A percentile compares a stretch with the other conserved stretches of the same genome.
These are phyloP conservation scores for Dactylellina leptospora DNA, from an alignment of 2,329 filamentous ascomycete species.

Conservation along the genomic window DNA sequence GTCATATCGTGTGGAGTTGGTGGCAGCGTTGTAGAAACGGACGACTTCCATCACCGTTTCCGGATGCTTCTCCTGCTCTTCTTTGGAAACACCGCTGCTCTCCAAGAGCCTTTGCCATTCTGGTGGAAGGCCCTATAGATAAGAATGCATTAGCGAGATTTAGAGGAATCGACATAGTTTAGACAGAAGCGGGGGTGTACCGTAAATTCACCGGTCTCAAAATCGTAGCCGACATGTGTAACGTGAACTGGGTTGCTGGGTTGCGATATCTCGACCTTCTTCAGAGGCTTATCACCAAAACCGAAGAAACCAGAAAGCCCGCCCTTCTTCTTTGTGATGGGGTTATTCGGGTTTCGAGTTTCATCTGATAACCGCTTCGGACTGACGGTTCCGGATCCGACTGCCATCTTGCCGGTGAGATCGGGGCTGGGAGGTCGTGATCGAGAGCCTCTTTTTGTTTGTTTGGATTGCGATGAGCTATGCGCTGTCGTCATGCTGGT, in stretches of 20 bases:
- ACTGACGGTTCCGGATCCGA: constrained; percentile 62
- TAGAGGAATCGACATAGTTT: too few relatives aligned
- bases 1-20: constrained; percentile 70
- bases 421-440: constrained; percentile 50
- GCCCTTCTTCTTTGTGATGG: constrained; percentile 79
- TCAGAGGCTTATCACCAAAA: constrained; percentile 82
- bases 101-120: constrained; percentile 97
- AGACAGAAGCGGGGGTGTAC: constrained; percentile 69
- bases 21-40: constrained; percentile 95
- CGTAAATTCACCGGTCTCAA: constrained; percentile 93
- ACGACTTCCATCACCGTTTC: constrained; percentile 96
- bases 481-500: constrained; percentile 31
- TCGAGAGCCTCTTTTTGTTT: constrained; percentile 38
- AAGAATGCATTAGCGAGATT: constrained; percentile 26
- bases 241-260: constrained; percentile 98
- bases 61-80: constrained; percentile 93
- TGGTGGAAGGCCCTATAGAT: constrained; percentile 76
- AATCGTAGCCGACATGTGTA: constrained; percentile 97
- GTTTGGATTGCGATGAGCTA: constrained; percentile 23
- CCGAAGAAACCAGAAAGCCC: constrained; percentile 89
- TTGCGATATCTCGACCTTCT: constrained; percentile 93
- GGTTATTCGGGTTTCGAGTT: constrained; percentile 68
- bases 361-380: constrained; percentile 84
- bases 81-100: constrained; percentile 94
- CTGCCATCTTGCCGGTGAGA: constrained; percentile 50